Evolutionary conservation across 2,329 filamentous ascomycete species (phyloP), one percentile per base, ranked within the genome.

Genomic region (Davidsoniella eucalypti): DNA sequence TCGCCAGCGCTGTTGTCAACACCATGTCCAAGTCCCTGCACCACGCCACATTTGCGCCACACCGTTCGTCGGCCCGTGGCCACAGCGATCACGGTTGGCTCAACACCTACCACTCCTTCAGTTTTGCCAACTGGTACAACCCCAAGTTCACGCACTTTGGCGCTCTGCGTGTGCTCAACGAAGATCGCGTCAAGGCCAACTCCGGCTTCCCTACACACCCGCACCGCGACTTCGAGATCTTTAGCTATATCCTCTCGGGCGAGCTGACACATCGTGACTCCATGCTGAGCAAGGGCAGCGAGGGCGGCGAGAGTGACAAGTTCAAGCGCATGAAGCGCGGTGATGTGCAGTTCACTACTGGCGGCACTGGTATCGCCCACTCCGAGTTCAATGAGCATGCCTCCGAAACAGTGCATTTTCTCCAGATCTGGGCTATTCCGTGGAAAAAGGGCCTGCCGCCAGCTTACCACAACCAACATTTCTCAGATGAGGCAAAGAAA

Each of bases 321-420:
- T 85, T 84, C 60, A 84, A 71, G 59, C 70, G 76, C 33, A 81
- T 94, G 70, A 75, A 75, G 59, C 72, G 85, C 37, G 85, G 86
- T 10, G 86, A 93, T 62, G 84, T 94, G 42, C 87, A 94, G 60
- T 94, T 93, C 64, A 94, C 87, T 8, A 87, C 82, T 12, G 87
- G 84, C n/a, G 87, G 87, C 50, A 87, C 78, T 4, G 79, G 79
- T 58, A 76, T 94, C 58, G 76, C 85, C 1, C 86, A 94, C 64
- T 84, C 78, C 6, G 87, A 94, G 65, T 78, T 82, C 65, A 92
- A 90, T 64, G 80, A 92, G 65, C 79, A 86, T 61, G 62, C 67
- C 49, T 66, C 72, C 12, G 76, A 84, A 42, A 77, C 82, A 21
- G 82, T 86, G 10, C 86, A 93, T 61, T 93, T 93, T 61, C 67